Percentiles rank a stretch among this genome's conserved stretches.
Evolutionary conservation across 176 grass and related monocot genomes (phyloP).

Genomic region (Phyllostachys edulis): DNA sequence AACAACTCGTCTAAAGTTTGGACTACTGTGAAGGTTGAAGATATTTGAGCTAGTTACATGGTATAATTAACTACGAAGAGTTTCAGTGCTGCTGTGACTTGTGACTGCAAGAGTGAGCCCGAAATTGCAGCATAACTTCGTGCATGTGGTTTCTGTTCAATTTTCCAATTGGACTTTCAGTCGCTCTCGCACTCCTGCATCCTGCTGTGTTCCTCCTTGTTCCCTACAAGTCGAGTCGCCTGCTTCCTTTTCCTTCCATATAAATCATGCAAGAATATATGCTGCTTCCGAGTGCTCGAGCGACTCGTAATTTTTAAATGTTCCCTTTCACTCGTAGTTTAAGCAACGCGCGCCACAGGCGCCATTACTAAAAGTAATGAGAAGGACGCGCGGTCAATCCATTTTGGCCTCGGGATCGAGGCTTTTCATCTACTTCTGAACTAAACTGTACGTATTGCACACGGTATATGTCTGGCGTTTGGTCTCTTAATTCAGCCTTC

Average conservation of each 20-base stretch:
- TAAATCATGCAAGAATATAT: neutral
- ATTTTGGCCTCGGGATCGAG: neutral
- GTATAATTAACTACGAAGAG: neutral
- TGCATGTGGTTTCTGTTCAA: neutral
- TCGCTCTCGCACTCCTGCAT: neutral
- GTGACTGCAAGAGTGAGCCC: neutral
- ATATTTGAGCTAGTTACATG: neutral
- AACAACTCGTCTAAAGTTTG: neutral
- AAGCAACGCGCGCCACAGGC: neutral
- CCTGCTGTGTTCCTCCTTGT: no score
- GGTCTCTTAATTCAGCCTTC: no score
- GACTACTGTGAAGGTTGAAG: neutral
- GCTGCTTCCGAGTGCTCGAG: neutral
- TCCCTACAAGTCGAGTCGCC: neutral
- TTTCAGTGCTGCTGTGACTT: neutral
- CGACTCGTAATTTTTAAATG: no score
- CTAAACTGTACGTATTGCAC: neutral
- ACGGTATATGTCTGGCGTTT: neutral
- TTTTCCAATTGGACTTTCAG: neutral
- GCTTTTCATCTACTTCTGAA: neutral
- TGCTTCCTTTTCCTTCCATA: neutral
- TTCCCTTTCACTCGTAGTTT: no score
- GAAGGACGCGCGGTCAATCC: neutral
- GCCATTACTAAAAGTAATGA: neutral
- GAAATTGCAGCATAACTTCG: neutral